phyloP scores from a whole-genome alignment of 495 filamentous ascomycete species.

The Rusavskia elegans region DNA sequence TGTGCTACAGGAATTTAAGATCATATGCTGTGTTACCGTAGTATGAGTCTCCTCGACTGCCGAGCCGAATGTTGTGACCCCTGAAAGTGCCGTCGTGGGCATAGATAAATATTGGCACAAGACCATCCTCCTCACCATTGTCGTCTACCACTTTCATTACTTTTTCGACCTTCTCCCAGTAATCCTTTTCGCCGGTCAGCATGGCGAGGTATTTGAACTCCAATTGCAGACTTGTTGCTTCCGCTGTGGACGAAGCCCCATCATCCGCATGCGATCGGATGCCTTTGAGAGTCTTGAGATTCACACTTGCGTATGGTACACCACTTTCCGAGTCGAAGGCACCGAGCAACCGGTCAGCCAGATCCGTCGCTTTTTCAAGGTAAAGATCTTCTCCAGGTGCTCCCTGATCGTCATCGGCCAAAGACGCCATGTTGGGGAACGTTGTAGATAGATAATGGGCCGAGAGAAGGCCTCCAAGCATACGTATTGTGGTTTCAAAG shows the following conservation, averaged over 20 bases:
- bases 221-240: constrained; percentile 81
- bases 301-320: constrained; percentile 80
- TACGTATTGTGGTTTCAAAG: constrained; percentile 96
- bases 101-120: constrained; percentile 82
- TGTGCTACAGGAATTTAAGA: background rate
- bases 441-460: constrained; percentile 80
- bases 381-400: constrained; percentile 74
- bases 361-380: constrained; percentile 85
- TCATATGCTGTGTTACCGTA: constrained; percentile 37
- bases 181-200: constrained; percentile 78
- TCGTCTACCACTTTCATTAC: constrained; percentile 82
- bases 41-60: constrained; percentile 88
- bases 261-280: constrained; percentile 64
- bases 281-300: constrained; percentile 58
- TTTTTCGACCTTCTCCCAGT: constrained; percentile 80
- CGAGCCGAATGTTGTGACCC: constrained; percentile 74
- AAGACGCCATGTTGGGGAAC: constrained; percentile 49
- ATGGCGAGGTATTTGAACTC: constrained; percentile 97
- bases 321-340: constrained; percentile 80
- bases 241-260: constrained; percentile 88
- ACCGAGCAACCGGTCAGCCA: constrained; percentile 71
- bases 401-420: constrained; percentile 48
- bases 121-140: constrained; percentile 59
- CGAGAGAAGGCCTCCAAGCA: constrained; percentile 87
- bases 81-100: constrained; percentile 63